Base-by-base conservation (phyloP, 2,329 filamentous ascomycete species). In the Stagonosporopsis cucurbitacearum region DNA sequence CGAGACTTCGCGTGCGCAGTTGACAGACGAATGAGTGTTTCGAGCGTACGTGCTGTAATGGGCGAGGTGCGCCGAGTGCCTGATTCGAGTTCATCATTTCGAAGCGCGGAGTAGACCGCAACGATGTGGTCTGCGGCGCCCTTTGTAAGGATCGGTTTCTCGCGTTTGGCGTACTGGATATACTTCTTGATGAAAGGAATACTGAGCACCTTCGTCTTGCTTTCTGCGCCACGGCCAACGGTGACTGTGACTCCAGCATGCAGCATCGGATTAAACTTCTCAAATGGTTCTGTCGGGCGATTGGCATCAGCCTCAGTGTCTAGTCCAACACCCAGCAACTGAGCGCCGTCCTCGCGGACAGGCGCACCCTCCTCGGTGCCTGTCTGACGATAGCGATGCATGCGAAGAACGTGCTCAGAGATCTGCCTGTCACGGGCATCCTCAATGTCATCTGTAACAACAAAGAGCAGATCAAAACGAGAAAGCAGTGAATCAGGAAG, bases 121-220 rank as follows among this genome's bases (percentile, higher is more conserved):
- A 93, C 88, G 69, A 99, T 96, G 61, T 96, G 91, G 66, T 97
- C 92, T 11, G 92, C 91, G 6, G 95, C 94, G 40, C 92, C 92
- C 71, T 95, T 92, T 0, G 93, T 96, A 59, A 99, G 81, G 36
- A 96, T 81, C 0, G 95, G 95, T 83, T 92, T 96, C 71, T 95
- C 84, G 32, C 86, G 90, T 80, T 99, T 99, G 62, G 95, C 92
- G 75, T 99, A 99, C 73, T 99, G 95, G 41, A 99, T 96, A 76
- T 97, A 99, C 79, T 99, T 99, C 81, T 99, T 99, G 82, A 99
- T 92, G 78, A 99, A 99, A 0, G 93, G 91, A 58, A 99, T 97
- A 78, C 91, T 96, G 50, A 99, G 81, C 13, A 99, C 91, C 74
- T 97, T 92, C 5, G 90, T 86, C 62, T 89, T 89, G 75, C 90